Evolutionary conservation across 441 rosid genomes (phyloP).

Genomic region (Adansonia grandidieri): DNA sequence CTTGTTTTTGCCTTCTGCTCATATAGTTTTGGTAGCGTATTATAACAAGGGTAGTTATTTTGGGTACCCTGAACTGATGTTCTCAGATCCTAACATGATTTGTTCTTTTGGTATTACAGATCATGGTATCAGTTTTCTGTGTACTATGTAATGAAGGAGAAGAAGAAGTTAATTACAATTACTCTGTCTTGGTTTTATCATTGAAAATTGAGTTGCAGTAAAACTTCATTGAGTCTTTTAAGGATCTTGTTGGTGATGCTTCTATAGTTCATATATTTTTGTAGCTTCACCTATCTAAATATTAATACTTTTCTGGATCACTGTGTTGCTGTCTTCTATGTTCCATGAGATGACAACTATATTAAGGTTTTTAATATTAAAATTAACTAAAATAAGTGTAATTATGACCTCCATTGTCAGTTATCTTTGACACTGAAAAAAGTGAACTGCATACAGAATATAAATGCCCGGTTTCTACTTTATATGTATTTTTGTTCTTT

Average conservation of each 20-base stretch:
- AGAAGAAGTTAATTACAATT: neutral
- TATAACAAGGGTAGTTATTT: neutral
- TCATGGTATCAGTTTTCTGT: neutral
- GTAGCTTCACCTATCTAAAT: slow-evolving; percentile 9
- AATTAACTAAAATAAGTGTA: slow-evolving; percentile 8
- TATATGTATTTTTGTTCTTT: slow-evolving; percentile 22
- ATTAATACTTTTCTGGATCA: neutral
- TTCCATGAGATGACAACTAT: neutral
- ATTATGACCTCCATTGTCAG: neutral
- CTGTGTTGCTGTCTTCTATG: neutral
- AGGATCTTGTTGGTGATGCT: neutral
- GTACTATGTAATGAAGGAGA: neutral
- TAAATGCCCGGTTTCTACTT: slow-evolving; percentile 7
- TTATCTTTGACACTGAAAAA: neutral
- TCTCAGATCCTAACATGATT: neutral
- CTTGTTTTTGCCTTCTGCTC: neutral
- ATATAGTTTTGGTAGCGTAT: neutral
- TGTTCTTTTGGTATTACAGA: neutral
- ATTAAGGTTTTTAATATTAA: neutral
- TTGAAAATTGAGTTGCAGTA: slow-evolving; percentile 19
- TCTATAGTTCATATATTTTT: neutral
- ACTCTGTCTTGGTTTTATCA: neutral
- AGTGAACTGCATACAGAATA: slow-evolving; percentile 18
- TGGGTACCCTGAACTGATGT: neutral
- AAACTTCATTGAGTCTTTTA: neutral